phyloP scores from a whole-genome alignment of 1,139 yeast genomes.

The Pichiaceae sp. region DNA sequence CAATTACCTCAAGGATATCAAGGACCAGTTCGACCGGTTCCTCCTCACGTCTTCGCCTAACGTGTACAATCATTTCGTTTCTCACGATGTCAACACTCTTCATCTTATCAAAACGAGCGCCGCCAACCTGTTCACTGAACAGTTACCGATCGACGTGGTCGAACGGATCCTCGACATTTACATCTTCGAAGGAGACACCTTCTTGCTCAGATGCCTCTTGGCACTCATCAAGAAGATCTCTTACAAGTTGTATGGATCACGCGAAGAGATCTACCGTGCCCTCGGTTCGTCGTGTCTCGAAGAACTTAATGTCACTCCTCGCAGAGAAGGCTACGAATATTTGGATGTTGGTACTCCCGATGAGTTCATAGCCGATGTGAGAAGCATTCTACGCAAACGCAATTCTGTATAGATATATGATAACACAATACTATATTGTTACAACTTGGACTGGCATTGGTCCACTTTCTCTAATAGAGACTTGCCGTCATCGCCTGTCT shows the following conservation, averaged over 20 bases:
- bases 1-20: conserved; percentile 18
- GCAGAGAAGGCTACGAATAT: conserved; percentile 18
- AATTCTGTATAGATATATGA: conserved; percentile 3
- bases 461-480: conserved; percentile 50
- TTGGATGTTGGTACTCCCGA: conserved; percentile 41
- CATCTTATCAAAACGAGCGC: conserved; percentile 14
- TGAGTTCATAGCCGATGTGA: conserved; percentile 37
- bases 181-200: conserved; percentile 53
- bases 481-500: conserved; percentile 62
- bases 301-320: conserved; percentile 6
- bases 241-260: conserved; percentile 44
- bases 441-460: conserved; percentile 11
- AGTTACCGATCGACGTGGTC: conserved; percentile 14
- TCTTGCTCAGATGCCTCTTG: conserved; percentile 38
- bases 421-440: background rate
- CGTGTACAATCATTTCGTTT: conserved; percentile 43
- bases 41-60: conserved; percentile 36
- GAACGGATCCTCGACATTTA: conserved; percentile 45
- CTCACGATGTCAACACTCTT: conserved; percentile 14
- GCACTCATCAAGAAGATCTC: conserved; percentile 40
- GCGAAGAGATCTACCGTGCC: conserved; percentile 33
- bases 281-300: conserved; percentile 24
- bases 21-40: conserved; percentile 37
- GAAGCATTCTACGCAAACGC: conserved; percentile 24
- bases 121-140: conserved; percentile 17